Evolutionary conservation across 352 stramenopile species (phyloP).

Genomic region (Phytopythium boreale): DNA sequence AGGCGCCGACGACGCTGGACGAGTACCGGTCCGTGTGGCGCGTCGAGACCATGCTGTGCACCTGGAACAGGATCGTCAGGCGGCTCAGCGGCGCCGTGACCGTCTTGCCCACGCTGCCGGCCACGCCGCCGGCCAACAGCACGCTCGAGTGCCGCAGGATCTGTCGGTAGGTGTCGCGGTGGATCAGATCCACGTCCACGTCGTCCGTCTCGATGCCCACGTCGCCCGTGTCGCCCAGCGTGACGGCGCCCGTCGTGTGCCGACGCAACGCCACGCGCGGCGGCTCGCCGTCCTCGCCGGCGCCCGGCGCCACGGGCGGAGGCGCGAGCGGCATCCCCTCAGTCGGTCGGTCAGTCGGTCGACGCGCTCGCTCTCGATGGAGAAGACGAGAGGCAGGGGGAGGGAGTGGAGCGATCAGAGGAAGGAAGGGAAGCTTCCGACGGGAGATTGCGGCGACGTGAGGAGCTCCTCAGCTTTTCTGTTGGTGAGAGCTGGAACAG

Average conservation of each 20-base stretch:
- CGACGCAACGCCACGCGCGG: conserved; percentile 55
- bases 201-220: conserved; percentile 79
- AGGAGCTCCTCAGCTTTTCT: neutral
- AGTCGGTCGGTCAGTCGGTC: neutral
- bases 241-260: conserved; percentile 81
- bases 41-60: conserved; percentile 94
- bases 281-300: conserved; percentile 19
- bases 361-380: neutral
- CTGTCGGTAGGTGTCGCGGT: conserved; percentile 66
- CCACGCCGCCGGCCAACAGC: conserved; percentile 88
- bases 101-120: conserved; percentile 95
- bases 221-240: conserved; percentile 72
- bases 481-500: neutral
- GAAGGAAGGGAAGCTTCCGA: too few relatives aligned
- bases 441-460: neutral
- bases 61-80: conserved; percentile 96
- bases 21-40: conserved; percentile 84
- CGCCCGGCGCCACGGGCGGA: conserved; percentile 10
- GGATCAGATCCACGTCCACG: conserved; percentile 72
- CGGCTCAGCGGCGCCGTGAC: conserved; percentile 93
- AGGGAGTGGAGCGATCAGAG: neutral
- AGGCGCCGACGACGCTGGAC: conserved; percentile 60
- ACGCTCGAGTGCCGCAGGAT: conserved; percentile 74
- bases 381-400: neutral
- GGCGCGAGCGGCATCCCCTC: conserved; percentile 2